Evolutionary conservation across 2,329 filamentous ascomycete species (phyloP).

Genomic region (Aspergillus pseudonomiae): DNA sequence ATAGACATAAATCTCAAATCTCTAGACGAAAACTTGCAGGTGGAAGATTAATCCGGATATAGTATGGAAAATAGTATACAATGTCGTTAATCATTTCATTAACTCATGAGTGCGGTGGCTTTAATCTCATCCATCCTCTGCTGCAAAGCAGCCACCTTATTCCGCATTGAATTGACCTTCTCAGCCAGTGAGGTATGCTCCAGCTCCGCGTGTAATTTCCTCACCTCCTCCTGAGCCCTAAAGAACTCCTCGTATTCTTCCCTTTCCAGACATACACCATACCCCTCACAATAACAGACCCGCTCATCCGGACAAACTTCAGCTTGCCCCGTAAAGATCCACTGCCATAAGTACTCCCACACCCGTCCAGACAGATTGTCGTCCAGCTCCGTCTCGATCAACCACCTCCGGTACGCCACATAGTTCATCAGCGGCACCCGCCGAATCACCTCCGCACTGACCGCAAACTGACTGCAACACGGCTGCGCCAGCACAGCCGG

Average conservation of each 20-base stretch:
- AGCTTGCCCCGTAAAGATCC: slow-evolving; percentile 10
- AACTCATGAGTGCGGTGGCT: background rate
- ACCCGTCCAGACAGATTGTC: slow-evolving; percentile 54
- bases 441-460: slow-evolving; percentile 53
- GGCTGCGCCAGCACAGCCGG: slow-evolving; percentile 52
- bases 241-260: slow-evolving; percentile 13
- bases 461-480: slow-evolving; percentile 60
- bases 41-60: background rate
- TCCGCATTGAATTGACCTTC: background rate
- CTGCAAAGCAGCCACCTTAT: slow-evolving; percentile 4
- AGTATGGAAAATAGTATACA: background rate
- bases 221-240: background rate
- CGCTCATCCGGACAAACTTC: slow-evolving; percentile 14
- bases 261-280: slow-evolving; percentile 9
- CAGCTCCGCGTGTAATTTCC: slow-evolving; percentile 2
- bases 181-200: background rate
- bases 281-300: slow-evolving; percentile 13
- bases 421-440: slow-evolving; percentile 51
- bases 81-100: background rate
- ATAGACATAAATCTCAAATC: slow-evolving; percentile 3
- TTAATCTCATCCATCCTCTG: slow-evolving; percentile 9
- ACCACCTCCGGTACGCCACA: slow-evolving; percentile 54
- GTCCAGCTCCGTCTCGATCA: slow-evolving; percentile 51
- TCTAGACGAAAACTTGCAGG: background rate
- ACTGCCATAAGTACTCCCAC: slow-evolving; percentile 59